These are phyloP conservation scores for Aspergillus fijiensis DNA, from an alignment of 2,329 filamentous ascomycete species.

Conservation along the genomic window DNA sequence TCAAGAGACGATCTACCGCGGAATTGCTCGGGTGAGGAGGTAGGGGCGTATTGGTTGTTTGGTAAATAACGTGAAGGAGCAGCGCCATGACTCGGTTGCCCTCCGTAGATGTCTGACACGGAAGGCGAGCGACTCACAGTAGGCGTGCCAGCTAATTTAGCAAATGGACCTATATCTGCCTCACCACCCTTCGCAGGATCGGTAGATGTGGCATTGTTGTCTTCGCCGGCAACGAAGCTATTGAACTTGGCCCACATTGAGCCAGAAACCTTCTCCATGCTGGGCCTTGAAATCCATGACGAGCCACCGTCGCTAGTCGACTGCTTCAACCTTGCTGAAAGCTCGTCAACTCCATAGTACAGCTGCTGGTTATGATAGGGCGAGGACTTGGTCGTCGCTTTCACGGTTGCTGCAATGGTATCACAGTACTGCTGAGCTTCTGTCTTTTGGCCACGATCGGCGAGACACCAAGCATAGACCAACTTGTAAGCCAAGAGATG, in stretches of 20 bases:
- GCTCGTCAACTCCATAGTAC: constrained; percentile 75
- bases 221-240: constrained; percentile 92
- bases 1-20: constrained; percentile 52
- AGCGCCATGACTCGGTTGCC: constrained; percentile 33
- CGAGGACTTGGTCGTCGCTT: constrained; percentile 77
- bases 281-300: constrained; percentile 93
- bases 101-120: constrained; percentile 71
- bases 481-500: constrained; percentile 91
- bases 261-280: constrained; percentile 91
- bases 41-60: constrained; percentile 46
- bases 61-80: constrained; percentile 46
- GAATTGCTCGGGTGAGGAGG: constrained; percentile 53
- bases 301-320: constrained; percentile 77
- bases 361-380: constrained; percentile 80
- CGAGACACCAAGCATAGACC: constrained; percentile 78
- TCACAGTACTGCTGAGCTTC: constrained; percentile 94
- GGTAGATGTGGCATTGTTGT: constrained; percentile 64
- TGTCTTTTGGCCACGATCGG: constrained; percentile 76
- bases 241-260: constrained; percentile 91
- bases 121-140: constrained; percentile 74
- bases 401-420: constrained; percentile 71
- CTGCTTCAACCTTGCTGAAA: constrained; percentile 78
- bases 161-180: constrained; percentile 73
- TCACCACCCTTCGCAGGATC: constrained; percentile 58
- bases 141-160: constrained; percentile 72